Base-by-base conservation (phyloP, 805 yeast species). In the Spencermartinsiella europaea region DNA sequence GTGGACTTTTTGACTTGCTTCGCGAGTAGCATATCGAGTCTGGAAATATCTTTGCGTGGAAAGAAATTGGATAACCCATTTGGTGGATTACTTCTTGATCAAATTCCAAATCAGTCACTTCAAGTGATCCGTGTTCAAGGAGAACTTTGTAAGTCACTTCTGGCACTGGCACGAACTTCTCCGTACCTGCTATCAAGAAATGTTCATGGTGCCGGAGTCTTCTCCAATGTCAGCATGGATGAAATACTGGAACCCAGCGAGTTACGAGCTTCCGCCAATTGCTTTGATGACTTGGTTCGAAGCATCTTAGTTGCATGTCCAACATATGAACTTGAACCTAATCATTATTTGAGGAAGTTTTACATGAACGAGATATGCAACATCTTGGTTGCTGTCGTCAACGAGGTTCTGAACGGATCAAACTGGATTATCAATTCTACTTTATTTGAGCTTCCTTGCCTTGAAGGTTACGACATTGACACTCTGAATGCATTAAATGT, bases 41-140 rank as follows among this genome's bases (percentile, higher is more conserved):
- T 77, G 5, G 96, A 87, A 56, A 77, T 85, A 10, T 66, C 83
- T 0, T 60, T 81, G 25, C 69, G 95, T 48, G 86, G 86, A 0
- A 58, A 65, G 1, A 54, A 67, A 19, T 44, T 59, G 2, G 22
- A 52, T 1, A 42, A 56, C 19, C 52, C 60, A 3, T 49, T 59
- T n/a, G 72, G 72, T 1, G 73, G 74, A 0, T 52, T 79, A 10
- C 58, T 84, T 0, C 65, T 79, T 2, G 70, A 72, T 35, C 88
- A 82, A 47, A 53, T 87, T 2, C 75, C 87, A 0, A 75, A 79
- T 54, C 88, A 83, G 50, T 64, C 74, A 1, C 54, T 85, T 38
- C 71, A 84, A 1, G 73, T 81, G 14, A 62, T 88, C 46, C 66
- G 93, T 47, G 73, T 76, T 2, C 55, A 71, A 38, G 52, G 64